Percentiles rank a stretch among this genome's conserved stretches.
These are phyloP conservation scores for Ogataea pini DNA, from an alignment of 805 yeast species.

Conservation along the genomic window DNA sequence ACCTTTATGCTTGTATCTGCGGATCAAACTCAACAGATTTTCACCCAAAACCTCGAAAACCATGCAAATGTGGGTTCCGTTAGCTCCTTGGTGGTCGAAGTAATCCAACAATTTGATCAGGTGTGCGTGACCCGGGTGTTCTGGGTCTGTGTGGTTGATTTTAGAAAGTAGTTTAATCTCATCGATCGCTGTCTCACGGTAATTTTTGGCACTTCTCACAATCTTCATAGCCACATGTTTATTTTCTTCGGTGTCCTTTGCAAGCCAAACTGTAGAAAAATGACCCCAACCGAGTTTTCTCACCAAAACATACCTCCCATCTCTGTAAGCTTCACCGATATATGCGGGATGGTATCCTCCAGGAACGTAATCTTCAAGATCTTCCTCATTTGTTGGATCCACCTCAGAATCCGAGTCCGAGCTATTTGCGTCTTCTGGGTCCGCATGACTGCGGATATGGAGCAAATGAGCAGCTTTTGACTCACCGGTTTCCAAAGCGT, in stretches of 20 bases:
- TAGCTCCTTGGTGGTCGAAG: conserved; percentile 83
- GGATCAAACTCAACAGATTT: conserved; percentile 79
- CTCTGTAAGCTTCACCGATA: conserved; percentile 81
- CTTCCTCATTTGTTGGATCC: conserved; percentile 70
- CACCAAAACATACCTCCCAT: conserved; percentile 69
- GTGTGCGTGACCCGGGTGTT: conserved; percentile 79
- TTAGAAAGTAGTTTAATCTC: conserved; percentile 80
- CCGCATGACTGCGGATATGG: background rate
- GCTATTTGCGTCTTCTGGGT: conserved; percentile 6
- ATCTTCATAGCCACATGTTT: conserved; percentile 92
- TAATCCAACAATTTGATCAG: conserved; percentile 80
- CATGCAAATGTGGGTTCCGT: conserved; percentile 94
- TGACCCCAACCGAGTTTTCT: conserved; percentile 99
- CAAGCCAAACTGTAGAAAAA: conserved; percentile 94
- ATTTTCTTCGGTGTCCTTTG: conserved; percentile 55
- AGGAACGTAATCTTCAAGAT: conserved; percentile 75
- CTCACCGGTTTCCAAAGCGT: background rate
- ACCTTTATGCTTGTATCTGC: conserved; percentile 56
- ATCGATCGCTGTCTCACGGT: conserved; percentile 92
- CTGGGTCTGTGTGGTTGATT: conserved; percentile 59
- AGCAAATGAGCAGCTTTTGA: conserved; percentile 7
- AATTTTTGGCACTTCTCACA: conserved; percentile 86
- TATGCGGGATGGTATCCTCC: conserved; percentile 97
- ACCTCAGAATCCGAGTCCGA: conserved; percentile 22
- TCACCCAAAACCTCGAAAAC: conserved; percentile 97